Base-by-base conservation (phyloP, 495 filamentous ascomycete species). In the Cercophora samala region DNA sequence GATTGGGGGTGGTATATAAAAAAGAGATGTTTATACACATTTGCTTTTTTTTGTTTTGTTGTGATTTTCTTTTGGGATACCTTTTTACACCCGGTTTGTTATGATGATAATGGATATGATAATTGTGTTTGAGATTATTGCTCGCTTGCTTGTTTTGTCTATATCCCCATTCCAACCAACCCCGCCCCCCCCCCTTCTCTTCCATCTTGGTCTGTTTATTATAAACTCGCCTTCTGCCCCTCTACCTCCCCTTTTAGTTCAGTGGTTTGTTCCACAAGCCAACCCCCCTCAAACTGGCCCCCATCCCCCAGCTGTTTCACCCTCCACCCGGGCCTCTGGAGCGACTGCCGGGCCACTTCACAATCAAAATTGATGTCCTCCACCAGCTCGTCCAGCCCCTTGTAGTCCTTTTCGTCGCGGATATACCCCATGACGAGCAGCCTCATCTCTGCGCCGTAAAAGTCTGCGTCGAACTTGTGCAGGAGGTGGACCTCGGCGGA, bases 401-500 rank as follows among this genome's bases (percentile, higher is more conserved):
- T 85, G 79, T 99, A 99, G 77, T 98, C 93, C 72, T 85, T 88
- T 74, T 99, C 95, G 13, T 90, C 89, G 53, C 95, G 86, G 52
- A 99, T 92, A 76, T 89, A 98, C 18, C 95, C 95, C 64, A 93
- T 75, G 66, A 99, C 85, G 23, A 91, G 70, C 5, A 98, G 81
- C 61, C 91, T 88, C 81, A 99, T 89, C 60, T 84, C 81, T 6
- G 83, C 85, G 56, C 83, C 89, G 80, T 99, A 99, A 82, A 99
- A 99, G 74, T 97, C 91, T 52, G 74, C 78, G 67, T 37, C 78
- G 81, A 88, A 96, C 66, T 66, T 70, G 79, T 91, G 89, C 80
- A 99, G 83, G 64, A 99, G 84, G 78, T 98, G 94, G 69, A 97
- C 93, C 84, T 98, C 95, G 70, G 94, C 91, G 52, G 86, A 89